phyloP scores from a whole-genome alignment of 2,329 filamentous ascomycete species.

The Tolypocladium paradoxum region DNA sequence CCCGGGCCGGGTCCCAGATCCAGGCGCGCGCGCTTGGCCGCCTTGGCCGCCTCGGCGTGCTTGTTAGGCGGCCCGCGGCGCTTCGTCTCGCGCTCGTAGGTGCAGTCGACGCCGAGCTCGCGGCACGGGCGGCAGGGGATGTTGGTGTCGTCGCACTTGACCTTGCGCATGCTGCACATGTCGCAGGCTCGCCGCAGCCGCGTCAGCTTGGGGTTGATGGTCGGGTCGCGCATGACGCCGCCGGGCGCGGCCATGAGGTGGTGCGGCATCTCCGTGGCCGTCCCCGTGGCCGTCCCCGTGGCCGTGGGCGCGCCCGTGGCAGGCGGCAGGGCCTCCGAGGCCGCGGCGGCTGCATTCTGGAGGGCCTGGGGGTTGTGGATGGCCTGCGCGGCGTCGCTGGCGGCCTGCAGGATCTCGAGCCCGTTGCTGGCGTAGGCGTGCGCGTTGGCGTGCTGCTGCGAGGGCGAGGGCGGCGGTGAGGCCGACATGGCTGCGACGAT shows the following conservation, averaged over 20 bases:
- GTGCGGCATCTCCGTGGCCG: constrained; percentile 7
- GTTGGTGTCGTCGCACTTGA: constrained; percentile 47
- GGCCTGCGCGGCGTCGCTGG: constrained; percentile 32
- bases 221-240: constrained; percentile 25
- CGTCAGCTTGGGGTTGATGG: constrained; percentile 39
- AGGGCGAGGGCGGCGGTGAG: constrained; percentile 13
- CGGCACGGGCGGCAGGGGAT: constrained; percentile 47
- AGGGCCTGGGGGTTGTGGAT: constrained; percentile 26
- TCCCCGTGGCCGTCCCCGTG: constrained; percentile 2
- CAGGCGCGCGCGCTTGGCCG: constrained; percentile 35
- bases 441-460: constrained; percentile 17
- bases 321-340: constrained; percentile 20
- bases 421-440: constrained; percentile 35
- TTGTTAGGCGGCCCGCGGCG: constrained; percentile 49
- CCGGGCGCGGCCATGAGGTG: constrained; percentile 5
- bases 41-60: constrained; percentile 44
- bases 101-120: constrained; percentile 48
- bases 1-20: constrained; percentile 15
- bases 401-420: constrained; percentile 33
- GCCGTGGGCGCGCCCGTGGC: constrained; percentile 11
- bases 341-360: constrained; percentile 27
- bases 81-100: constrained; percentile 45
- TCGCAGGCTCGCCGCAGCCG: constrained; percentile 49
- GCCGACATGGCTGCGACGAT: constrained; percentile 11
- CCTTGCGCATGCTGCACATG: constrained; percentile 51